phyloP scores from a whole-genome alignment of 2,329 filamentous ascomycete genomes.

The Fusarium haematococcum region DNA sequence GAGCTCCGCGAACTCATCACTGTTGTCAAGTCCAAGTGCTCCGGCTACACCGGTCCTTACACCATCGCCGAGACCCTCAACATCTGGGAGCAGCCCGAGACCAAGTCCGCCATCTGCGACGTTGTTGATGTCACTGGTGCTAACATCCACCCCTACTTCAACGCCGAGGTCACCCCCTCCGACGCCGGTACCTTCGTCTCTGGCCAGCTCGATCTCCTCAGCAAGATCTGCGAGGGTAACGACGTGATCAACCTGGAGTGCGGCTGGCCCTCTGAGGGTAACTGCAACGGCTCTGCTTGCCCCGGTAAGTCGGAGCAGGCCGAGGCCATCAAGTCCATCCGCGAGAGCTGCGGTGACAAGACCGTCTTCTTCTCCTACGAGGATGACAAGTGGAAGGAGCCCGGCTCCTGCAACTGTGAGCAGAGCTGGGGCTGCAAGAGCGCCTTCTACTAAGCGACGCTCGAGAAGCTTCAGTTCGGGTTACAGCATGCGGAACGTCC shows the following conservation, averaged over 20 bases:
- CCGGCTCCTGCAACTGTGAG: slow-evolving; percentile 79
- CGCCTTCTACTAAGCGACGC: slow-evolving; percentile 40
- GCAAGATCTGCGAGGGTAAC: slow-evolving; percentile 77
- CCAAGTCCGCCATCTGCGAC: slow-evolving; percentile 71
- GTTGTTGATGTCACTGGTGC: slow-evolving; percentile 82
- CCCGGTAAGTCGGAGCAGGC: slow-evolving; percentile 76
- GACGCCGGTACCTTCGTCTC: slow-evolving; percentile 82
- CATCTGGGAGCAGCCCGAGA: slow-evolving; percentile 76
- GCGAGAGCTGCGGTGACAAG: slow-evolving; percentile 72
- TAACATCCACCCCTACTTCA: slow-evolving; percentile 98
- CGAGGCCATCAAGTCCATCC: slow-evolving; percentile 78
- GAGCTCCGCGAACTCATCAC: slow-evolving; percentile 79
- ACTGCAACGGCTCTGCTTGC: slow-evolving; percentile 77
- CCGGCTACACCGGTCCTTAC: slow-evolving; percentile 78
- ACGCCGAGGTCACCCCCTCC: slow-evolving; percentile 71
- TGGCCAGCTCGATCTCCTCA: slow-evolving; percentile 77
- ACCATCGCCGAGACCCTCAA: slow-evolving; percentile 90
- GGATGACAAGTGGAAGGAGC: slow-evolving; percentile 85
- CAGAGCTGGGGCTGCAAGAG: slow-evolving; percentile 76
- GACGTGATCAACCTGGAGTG: slow-evolving; percentile 87
- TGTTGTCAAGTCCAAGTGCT: slow-evolving; percentile 74
- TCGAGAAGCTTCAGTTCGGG: slow-evolving; percentile 13
- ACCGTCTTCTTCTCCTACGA: slow-evolving; percentile 85
- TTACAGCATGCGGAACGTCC: slow-evolving; percentile 38
- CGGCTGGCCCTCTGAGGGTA: slow-evolving; percentile 84